Evolutionary conservation across 768 basidiomycete genomes (phyloP).

Genomic region (Atractiella rhizophila): DNA sequence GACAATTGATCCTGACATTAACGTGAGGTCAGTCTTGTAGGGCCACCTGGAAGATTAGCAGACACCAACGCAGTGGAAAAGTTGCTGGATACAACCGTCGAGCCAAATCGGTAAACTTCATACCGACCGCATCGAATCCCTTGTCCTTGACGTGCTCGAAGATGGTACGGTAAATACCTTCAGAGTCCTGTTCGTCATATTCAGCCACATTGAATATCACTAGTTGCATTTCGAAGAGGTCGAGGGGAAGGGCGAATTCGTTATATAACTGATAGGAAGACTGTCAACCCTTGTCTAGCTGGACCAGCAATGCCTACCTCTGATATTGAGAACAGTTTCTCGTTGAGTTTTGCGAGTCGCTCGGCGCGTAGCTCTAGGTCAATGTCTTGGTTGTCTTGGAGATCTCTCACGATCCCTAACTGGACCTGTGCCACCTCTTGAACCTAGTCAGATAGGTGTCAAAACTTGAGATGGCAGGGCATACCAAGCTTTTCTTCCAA

Average conservation of each 20-base stretch:
- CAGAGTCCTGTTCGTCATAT: constrained; percentile 57
- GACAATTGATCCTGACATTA: no score
- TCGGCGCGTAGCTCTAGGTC: constrained; percentile 18
- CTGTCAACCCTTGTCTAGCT: not conserved
- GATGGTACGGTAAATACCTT: constrained; percentile 28
- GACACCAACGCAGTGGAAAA: constrained; percentile 59
- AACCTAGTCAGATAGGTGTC: no score
- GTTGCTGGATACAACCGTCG: constrained; percentile 70
- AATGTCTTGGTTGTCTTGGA: constrained; percentile 26
- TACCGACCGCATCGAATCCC: constrained; percentile 38
- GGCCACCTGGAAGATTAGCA: no score
- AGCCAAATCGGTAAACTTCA: constrained; percentile 43
- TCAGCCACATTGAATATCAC: constrained; percentile 82
- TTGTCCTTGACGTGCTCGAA: constrained; percentile 27
- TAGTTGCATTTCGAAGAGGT: constrained; percentile 56
- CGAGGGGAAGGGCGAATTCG: constrained; percentile 62
- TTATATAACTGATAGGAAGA: constrained; percentile 42
- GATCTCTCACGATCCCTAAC: constrained; percentile 50
- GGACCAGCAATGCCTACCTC: constrained; percentile 32
- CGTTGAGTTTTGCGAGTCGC: constrained; percentile 16
- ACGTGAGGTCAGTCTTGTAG: no score
- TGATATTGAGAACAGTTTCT: constrained; percentile 44
- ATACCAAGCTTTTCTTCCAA: constrained; percentile 84
- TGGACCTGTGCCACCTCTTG: constrained; percentile 96
- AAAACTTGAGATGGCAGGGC: no score